Evolutionary conservation across 805 yeast species (phyloP).

Genomic region (Candida tammaniensis): DNA sequence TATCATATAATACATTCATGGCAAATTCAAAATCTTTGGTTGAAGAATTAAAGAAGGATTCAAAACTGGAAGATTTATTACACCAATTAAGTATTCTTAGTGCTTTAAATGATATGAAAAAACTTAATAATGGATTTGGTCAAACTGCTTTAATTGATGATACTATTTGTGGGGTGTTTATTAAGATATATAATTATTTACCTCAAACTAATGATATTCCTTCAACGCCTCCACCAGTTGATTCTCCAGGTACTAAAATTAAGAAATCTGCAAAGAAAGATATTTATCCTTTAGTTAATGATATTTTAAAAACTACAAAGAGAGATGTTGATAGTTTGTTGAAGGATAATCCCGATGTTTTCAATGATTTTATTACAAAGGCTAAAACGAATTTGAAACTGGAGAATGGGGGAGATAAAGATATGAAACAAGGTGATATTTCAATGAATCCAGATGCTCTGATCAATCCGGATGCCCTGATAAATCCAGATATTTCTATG

Average conservation of each 20-base stretch:
- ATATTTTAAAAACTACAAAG: constrained; percentile 27
- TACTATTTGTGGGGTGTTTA: constrained; percentile 58
- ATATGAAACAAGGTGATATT: no score
- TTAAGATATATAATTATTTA: constrained; percentile 42
- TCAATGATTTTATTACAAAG: constrained; percentile 22
- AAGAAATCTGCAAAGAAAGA: constrained; percentile 42
- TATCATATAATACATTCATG: constrained; percentile 45
- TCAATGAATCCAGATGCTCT: neutral
- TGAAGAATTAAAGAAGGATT: constrained; percentile 26
- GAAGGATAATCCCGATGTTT: constrained; percentile 29
- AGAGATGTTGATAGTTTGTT: constrained; percentile 28
- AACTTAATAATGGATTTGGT: constrained; percentile 78
- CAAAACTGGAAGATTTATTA: constrained; percentile 37
- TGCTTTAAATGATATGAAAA: constrained; percentile 56
- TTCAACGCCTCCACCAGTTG: constrained; percentile 9
- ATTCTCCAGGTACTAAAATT: constrained; percentile 28
- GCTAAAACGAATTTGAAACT: no score
- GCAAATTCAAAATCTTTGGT: constrained; percentile 30
- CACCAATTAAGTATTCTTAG: constrained; percentile 26
- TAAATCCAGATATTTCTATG: neutral
- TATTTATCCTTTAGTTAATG: constrained; percentile 38
- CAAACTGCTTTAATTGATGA: constrained; percentile 77
- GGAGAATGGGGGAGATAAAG: neutral
- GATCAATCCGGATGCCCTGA: neutral
- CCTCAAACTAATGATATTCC: neutral